A percentile compares a stretch with the other conserved stretches of the same genome.
These are phyloP conservation scores for Curvularia hawaiiensis DNA, from an alignment of 2,329 filamentous ascomycete species.

Conservation along the genomic window DNA sequence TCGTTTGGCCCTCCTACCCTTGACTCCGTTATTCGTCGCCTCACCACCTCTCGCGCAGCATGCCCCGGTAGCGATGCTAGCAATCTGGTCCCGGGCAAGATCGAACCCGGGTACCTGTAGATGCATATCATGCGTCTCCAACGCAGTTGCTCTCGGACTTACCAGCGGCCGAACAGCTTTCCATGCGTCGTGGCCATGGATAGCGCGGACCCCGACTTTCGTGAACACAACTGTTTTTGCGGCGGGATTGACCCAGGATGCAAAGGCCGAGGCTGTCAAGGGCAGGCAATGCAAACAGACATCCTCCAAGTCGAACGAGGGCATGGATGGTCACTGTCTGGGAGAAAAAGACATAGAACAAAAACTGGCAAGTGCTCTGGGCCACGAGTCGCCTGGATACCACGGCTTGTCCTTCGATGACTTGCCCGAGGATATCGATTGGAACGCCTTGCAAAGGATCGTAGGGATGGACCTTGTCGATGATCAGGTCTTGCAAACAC, in stretches of 20 bases:
- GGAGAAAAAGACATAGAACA: background rate
- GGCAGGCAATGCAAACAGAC: conserved; percentile 65
- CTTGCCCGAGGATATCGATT: conserved; percentile 28
- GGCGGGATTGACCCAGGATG: conserved; percentile 67
- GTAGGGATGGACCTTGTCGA: conserved; percentile 36
- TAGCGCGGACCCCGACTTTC: conserved; percentile 64
- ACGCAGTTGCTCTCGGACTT: conserved; percentile 55
- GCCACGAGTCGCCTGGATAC: background rate
- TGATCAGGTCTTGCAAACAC: conserved; percentile 22
- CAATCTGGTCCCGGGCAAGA: conserved; percentile 69
- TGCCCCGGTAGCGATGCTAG: conserved; percentile 63
- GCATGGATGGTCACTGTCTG: background rate
- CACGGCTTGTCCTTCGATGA: conserved; percentile 18
- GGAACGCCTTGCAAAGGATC: conserved; percentile 22
- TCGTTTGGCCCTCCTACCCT: conserved; percentile 19
- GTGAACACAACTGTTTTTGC: conserved; percentile 72
- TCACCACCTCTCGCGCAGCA: conserved; percentile 31
- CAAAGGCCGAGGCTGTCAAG: conserved; percentile 59
- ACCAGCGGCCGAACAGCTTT: conserved; percentile 57
- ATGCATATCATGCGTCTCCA: conserved; percentile 65
- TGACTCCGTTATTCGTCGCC: conserved; percentile 26
- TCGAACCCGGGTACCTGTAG: conserved; percentile 65
- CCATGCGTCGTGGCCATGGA: conserved; percentile 58
- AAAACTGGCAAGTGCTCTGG: background rate
- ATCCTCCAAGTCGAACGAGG: conserved; percentile 51